phyloP scores from a whole-genome alignment of 371 early-diverging fungal species.

The Mucor piriformis region DNA sequence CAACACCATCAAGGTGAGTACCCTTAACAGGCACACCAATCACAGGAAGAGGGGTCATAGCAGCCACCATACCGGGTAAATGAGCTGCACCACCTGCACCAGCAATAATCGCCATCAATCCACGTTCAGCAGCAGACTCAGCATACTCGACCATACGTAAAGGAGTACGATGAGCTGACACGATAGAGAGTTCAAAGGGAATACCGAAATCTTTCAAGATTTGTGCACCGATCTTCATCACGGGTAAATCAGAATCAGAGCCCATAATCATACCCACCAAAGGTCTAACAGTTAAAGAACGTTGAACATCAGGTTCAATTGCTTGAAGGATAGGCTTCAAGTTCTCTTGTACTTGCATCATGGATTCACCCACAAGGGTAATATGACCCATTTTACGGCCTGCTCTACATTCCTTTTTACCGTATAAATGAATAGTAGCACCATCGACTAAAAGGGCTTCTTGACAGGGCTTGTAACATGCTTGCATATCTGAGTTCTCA shows the following conservation, averaged over 20 bases:
- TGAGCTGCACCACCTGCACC: slow-evolving; percentile 98
- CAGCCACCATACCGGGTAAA: slow-evolving; percentile 98
- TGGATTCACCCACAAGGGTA: slow-evolving; percentile 86
- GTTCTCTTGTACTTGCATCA: slow-evolving; percentile 69
- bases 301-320: slow-evolving; percentile 61
- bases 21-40: slow-evolving; percentile 96
- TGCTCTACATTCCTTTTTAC: slow-evolving; percentile 83
- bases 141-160: slow-evolving; percentile 92
- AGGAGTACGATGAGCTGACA: slow-evolving; percentile 96
- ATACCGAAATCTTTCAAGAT: slow-evolving; percentile 87
- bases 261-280: slow-evolving; percentile 97
- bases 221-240: slow-evolving; percentile 87
- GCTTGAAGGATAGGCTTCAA: slow-evolving; percentile 63
- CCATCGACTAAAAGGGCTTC: slow-evolving; percentile 78
- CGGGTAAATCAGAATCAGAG: slow-evolving; percentile 94
- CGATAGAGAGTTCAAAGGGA: slow-evolving; percentile 93
- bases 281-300: slow-evolving; percentile 60
- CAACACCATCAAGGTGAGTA: slow-evolving; percentile 91
- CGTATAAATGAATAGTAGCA: slow-evolving; percentile 91
- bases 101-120: slow-evolving; percentile 93
- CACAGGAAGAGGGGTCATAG: slow-evolving; percentile 93
- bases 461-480: slow-evolving; percentile 68
- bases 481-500: slow-evolving; percentile 54
- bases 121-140: slow-evolving; percentile 82
- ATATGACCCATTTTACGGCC: slow-evolving; percentile 98